Evolutionary conservation across 768 basidiomycete genomes (phyloP), one percentile per base, ranked within the genome.

Genomic region (Suillus clintonianus): DNA sequence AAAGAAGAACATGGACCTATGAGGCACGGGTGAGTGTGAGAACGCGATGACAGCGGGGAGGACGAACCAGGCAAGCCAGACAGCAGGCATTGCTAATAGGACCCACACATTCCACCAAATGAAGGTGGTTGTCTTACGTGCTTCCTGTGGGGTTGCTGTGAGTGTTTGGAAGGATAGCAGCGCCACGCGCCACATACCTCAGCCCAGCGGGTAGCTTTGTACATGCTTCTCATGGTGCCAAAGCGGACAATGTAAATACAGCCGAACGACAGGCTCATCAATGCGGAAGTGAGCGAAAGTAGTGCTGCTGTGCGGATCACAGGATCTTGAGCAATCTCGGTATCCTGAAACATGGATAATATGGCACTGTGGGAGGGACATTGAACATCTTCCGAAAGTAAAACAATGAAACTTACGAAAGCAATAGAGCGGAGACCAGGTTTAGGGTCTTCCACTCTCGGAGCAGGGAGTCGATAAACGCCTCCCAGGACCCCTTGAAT

Each of bases 401-500:
- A 56, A 34, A 19, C 10, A 53, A 61, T n/a, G 43, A 39, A 36
- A 78, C 82, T 34, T 60, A 84, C 83, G 84, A 79, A 69, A 78
- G 76, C 5, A 85, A 75, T 24, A 92, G 72, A 8, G 88, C 91
- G 14, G 89, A 91, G 22, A 92, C 85, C 22, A 92, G 79, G 68
- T 92, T 92, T 47, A 85, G 69, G 7, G 89, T 91, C 77, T 91
- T 91, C 89, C 89, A 91, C 68, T 91, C 90, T 32, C 85, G 81
- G 65, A 85, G 64, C n/a, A 92, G 77, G 1, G 88, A 86, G 61
- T 89, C 87, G 13, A 91, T 82, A 67, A 92, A 91, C 0, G 70
- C 74, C 73, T 92, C 91, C 91, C 91, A 92, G 2, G 86, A 82
- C 8, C 70, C 67, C 66, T 82, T 83, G 80, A 93, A 93, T 55